Conservation (phyloP, 2,329 filamentous ascomycete genomes). For the Penicillium sp. region DNA sequence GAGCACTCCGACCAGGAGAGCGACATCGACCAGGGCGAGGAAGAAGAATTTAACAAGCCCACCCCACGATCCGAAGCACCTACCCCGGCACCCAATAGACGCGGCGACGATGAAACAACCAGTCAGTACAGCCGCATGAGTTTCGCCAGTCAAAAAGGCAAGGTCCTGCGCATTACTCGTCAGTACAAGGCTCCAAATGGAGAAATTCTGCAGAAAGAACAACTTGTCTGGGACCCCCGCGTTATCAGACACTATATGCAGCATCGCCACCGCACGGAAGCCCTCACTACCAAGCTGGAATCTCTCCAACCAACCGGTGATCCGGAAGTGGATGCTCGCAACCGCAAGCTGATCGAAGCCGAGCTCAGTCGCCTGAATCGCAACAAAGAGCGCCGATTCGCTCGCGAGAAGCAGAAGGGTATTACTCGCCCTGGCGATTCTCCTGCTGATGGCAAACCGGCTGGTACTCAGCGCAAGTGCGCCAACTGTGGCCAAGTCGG, state of each 20-base stretch:
- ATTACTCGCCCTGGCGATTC: constrained; percentile 48
- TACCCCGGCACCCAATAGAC: constrained; percentile 53
- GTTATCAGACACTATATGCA: constrained; percentile 89
- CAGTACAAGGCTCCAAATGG: constrained; percentile 62
- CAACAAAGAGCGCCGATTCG: constrained; percentile 86
- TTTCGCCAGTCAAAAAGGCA: constrained; percentile 66
- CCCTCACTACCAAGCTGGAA: constrained; percentile 69
- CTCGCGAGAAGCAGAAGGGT: constrained; percentile 85
- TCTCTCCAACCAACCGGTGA: constrained; percentile 65
- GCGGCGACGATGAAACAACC: constrained; percentile 69
- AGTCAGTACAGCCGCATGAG: constrained; percentile 75
- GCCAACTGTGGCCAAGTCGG: constrained; percentile 96
- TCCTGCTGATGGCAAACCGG: constrained; percentile 61
- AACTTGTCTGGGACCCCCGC: constrained; percentile 71
- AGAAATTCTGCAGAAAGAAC: constrained; percentile 58
- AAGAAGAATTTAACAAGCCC: constrained; percentile 50
- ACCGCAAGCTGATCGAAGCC: constrained; percentile 62
- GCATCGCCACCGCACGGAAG: constrained; percentile 67
- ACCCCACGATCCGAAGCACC: constrained; percentile 67
- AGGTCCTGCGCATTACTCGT: constrained; percentile 71
- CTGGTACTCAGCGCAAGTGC: constrained; percentile 74
- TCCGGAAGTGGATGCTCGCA: constrained; percentile 62
- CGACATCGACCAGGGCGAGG: constrained; percentile 56
- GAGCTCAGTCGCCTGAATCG: constrained; percentile 83
- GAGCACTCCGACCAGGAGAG: constrained; percentile 73